phyloP scores from a whole-genome alignment of 2,329 filamentous ascomycete species.

The Xylaria sp. region DNA sequence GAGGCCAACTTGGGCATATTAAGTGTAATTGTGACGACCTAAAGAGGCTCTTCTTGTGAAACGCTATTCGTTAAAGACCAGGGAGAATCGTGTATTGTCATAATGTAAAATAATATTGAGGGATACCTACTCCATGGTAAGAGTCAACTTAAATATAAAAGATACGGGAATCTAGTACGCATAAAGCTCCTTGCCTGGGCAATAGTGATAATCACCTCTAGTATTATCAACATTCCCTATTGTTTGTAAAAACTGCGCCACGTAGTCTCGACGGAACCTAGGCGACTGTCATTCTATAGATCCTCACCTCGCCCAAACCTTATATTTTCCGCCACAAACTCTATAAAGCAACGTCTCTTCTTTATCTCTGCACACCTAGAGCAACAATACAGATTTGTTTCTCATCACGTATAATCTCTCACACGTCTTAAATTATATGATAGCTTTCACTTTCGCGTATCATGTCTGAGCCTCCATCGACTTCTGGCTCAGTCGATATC shows the following conservation, averaged over 20 bases:
- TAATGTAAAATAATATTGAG: no score
- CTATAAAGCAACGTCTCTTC: no score
- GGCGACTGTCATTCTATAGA: background rate
- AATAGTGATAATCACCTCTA: background rate
- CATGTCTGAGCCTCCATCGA: background rate
- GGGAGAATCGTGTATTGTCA: no score
- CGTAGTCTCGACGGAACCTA: background rate
- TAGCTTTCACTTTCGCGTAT: no score
- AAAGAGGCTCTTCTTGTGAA: no score
- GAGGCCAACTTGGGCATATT: no score
- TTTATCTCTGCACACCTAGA: no score
- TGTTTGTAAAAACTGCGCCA: background rate
- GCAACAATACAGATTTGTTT: background rate
- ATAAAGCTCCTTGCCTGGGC: background rate
- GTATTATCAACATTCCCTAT: no score
- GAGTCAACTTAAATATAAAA: background rate
- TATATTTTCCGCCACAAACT: background rate
- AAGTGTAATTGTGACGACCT: no score
- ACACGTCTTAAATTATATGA: background rate
- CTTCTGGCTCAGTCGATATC: background rate
- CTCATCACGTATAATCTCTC: background rate
- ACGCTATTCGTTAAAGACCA: no score
- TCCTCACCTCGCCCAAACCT: background rate
- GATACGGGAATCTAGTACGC: background rate
- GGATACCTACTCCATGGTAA: background rate